Conservation (phyloP, 495 filamentous ascomycete genomes). For the Neurospora hispaniola region DNA sequence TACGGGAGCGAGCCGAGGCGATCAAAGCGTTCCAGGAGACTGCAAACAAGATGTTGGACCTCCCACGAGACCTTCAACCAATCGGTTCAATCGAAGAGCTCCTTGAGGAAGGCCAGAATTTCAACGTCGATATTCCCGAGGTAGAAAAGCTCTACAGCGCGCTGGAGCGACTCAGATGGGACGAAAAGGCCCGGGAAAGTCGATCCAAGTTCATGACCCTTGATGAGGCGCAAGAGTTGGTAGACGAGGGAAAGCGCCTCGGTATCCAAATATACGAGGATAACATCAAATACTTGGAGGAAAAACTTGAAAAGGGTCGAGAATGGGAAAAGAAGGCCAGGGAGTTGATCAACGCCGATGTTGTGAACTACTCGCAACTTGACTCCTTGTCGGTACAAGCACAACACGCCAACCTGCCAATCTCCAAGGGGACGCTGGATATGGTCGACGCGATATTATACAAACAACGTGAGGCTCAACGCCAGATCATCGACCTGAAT, state of each 20-base stretch:
- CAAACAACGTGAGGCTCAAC: constrained; percentile 91
- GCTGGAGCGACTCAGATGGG: constrained; percentile 82
- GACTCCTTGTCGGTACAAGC: constrained; percentile 75
- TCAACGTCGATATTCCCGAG: constrained; percentile 93
- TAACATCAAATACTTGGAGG: constrained; percentile 61
- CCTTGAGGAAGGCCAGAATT: constrained; percentile 73
- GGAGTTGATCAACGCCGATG: constrained; percentile 81
- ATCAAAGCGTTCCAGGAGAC: constrained; percentile 81
- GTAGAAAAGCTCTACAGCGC: constrained; percentile 72
- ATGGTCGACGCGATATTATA: constrained; percentile 85
- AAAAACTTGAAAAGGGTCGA: constrained; percentile 63
- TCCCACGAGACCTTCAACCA: constrained; percentile 37
- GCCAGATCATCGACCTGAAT: constrained; percentile 69
- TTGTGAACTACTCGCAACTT: constrained; percentile 85
- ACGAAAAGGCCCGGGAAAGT: constrained; percentile 59
- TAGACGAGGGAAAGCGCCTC: constrained; percentile 63
- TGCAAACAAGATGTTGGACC: constrained; percentile 55
- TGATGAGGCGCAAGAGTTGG: constrained; percentile 65
- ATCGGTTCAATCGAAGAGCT: constrained; percentile 79
- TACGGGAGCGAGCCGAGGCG: constrained; percentile 78
- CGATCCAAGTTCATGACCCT: constrained; percentile 55
- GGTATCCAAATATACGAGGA: constrained; percentile 69
- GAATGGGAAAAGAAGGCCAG: constrained; percentile 91
- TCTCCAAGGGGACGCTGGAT: constrained; percentile 68
- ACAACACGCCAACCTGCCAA: constrained; percentile 64